Evolutionary conservation across 2,329 filamentous ascomycete genomes (phyloP), one percentile per base, ranked within the genome.

Genomic region (Phialophora chinensis): DNA sequence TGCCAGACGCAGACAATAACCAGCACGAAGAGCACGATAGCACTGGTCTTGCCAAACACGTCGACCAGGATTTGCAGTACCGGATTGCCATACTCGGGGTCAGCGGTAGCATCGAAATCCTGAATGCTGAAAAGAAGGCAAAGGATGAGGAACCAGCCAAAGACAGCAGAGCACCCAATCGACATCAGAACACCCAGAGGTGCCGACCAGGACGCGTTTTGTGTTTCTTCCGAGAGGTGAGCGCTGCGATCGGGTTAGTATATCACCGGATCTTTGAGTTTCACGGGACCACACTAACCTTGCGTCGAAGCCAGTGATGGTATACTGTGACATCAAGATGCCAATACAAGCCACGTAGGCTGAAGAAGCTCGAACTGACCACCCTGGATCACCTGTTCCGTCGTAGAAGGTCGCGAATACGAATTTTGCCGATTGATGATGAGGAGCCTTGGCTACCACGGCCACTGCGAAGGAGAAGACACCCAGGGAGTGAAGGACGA

Each of bases 1-100:
- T 87, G 86, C 86, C 86, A 88, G 3, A 87, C 83, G 63, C 86
- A 87, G 35, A 87, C 76, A 70, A 87, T 86, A 67, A 87, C 79
- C 14, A 87, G 75, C 0, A 77, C 80, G 75, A 87, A 87, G 6
- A 87, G 73, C 1, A 79, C 85, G 8, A 87, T 80, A 0, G 85
- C 86, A 3, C 85, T 85, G 55, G 84, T 76, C 63, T 85, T 80
- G 3, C 85, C 85, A 65, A 85, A 85, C 2, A 86, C 74, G 70
- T 87, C 85, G 14, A 87, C 79, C 23, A 88, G 78, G 47, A 88
- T 87, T 75, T 87, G 85, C 3, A 87, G 76, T 4, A 88, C 83
- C 0, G 86, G 86, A 72, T 87, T 85, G 1, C 73, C 78, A 67
- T 84, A 84, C 0, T 69, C 58, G 53, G 79, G 81, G 33, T 71